Percentiles rank a stretch among this genome's conserved stretches.
Evolutionary conservation across 1,284 basidiomycete species (phyloP).

Genomic region (Coniophora puteana): DNA sequence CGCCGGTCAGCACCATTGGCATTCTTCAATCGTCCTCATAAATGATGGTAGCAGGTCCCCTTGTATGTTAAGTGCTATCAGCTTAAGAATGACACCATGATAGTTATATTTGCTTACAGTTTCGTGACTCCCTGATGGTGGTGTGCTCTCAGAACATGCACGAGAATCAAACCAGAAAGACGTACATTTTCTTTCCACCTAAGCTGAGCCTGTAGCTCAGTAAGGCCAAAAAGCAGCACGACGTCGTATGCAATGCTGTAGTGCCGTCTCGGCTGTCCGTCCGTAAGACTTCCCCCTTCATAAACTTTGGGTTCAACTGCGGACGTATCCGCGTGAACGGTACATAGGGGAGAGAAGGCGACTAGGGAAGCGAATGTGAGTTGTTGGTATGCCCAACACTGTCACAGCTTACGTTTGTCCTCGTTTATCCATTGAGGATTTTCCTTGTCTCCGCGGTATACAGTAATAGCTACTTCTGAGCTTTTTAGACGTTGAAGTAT

Average conservation of each 20-base stretch:
- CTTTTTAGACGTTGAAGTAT: no score
- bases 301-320: constrained; percentile 19
- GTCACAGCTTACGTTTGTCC: constrained; percentile 14
- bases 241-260: constrained; percentile 33
- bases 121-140: no score
- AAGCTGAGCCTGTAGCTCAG: constrained; percentile 42
- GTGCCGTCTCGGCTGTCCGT: constrained; percentile 18
- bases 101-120: no score
- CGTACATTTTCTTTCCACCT: constrained; percentile 36
- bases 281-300: no score
- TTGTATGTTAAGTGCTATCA: no score
- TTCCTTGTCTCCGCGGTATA: constrained; percentile 19
- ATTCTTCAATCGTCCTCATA: no score
- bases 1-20: no score
- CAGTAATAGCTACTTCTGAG: constrained; percentile 18
- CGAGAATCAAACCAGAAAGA: not conserved
- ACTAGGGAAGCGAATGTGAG: constrained; percentile 23
- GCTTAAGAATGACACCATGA: no score
- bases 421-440: constrained; percentile 19
- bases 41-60: no score
- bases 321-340: constrained; percentile 32
- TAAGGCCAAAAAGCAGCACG: constrained; percentile 38
- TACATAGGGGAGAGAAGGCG: constrained; percentile 31
- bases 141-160: no score
- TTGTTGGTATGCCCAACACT: not conserved